Conservation (phyloP, 805 yeast species). For the Candida schatavii region DNA sequence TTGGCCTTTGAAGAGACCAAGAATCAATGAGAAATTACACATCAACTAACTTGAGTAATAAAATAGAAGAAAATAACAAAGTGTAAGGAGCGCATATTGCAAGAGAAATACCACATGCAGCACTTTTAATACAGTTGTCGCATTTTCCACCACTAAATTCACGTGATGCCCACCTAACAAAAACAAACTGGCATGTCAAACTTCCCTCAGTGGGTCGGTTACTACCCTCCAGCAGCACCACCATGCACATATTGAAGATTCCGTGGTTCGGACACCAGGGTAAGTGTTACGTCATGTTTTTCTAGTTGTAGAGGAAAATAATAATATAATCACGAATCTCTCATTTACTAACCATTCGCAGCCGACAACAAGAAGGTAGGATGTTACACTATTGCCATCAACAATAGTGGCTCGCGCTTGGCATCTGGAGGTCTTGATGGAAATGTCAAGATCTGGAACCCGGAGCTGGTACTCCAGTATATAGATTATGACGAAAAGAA, state of each 20-base stretch:
- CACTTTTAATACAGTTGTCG: too few species aligned
- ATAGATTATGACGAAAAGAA: slow-evolving; percentile 14
- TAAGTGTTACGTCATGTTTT: slow-evolving; percentile 28
- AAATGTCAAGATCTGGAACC: slow-evolving; percentile 85
- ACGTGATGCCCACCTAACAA: too few species aligned
- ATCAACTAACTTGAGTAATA: too few species aligned
- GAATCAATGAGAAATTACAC: background rate
- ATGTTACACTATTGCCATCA: slow-evolving; percentile 77
- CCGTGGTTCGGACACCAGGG: slow-evolving; percentile 47
- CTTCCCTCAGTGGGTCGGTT: too few species aligned
- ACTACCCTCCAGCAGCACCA: too few species aligned
- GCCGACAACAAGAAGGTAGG: slow-evolving; percentile 83
- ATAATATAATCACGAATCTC: too few species aligned
- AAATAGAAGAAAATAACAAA: too few species aligned
- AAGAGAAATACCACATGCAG: too few species aligned
- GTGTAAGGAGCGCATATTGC: too few species aligned
- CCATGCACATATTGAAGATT: slow-evolving; percentile 42
- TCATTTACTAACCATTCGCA: slow-evolving; percentile 26
- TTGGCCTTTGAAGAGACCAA: slow-evolving; percentile 21
- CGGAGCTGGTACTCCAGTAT: slow-evolving; percentile 50
- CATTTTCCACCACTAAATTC: too few species aligned
- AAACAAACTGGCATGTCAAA: too few species aligned
- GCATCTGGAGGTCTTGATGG: slow-evolving; percentile 96
- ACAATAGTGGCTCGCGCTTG: slow-evolving; percentile 76
- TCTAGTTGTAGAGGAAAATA: too few species aligned